Conservation (phyloP, 192 early-diverging fungal genomes). For the Coemansia guatemalensis region DNA sequence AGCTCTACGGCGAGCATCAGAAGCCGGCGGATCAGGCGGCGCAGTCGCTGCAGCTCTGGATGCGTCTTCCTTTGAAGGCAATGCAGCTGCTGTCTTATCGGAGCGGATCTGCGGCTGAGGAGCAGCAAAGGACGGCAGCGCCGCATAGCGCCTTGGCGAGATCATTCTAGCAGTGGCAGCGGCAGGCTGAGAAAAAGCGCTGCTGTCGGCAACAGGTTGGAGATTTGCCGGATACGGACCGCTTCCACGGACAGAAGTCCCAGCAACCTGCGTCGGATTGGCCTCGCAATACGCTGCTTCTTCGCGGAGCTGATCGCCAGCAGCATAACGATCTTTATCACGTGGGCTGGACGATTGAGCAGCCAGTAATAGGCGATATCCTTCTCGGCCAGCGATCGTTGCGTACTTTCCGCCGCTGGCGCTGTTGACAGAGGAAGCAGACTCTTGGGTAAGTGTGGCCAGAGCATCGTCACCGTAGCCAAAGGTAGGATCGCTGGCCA, state of each 20-base stretch:
- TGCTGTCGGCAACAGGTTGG: slow-evolving; percentile 1
- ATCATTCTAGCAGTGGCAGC: slow-evolving; percentile 28
- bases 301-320: slow-evolving; percentile 7
- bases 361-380: neutral
- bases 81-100: neutral
- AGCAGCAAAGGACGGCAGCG: slow-evolving; percentile 24
- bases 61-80: neutral
- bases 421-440: neutral
- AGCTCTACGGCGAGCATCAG: neutral
- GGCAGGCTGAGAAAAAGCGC: slow-evolving; percentile 30
- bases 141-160: slow-evolving; percentile 34
- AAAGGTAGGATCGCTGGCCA: slow-evolving; percentile 2
- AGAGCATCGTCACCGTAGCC: neutral
- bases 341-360: neutral
- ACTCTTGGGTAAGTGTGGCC: slow-evolving; percentile 1
- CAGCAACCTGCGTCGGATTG: neutral
- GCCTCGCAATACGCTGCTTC: neutral
- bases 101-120: neutral
- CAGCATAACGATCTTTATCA: neutral
- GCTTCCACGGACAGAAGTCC: neutral
- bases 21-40: neutral
- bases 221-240: slow-evolving; percentile 1
- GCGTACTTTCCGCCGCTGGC: neutral
- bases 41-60: neutral
- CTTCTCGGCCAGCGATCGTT: slow-evolving; percentile 1